These are phyloP conservation scores for Cercospora sp. DNA, from an alignment of 2,329 filamentous ascomycete species.

Conservation along the genomic window DNA sequence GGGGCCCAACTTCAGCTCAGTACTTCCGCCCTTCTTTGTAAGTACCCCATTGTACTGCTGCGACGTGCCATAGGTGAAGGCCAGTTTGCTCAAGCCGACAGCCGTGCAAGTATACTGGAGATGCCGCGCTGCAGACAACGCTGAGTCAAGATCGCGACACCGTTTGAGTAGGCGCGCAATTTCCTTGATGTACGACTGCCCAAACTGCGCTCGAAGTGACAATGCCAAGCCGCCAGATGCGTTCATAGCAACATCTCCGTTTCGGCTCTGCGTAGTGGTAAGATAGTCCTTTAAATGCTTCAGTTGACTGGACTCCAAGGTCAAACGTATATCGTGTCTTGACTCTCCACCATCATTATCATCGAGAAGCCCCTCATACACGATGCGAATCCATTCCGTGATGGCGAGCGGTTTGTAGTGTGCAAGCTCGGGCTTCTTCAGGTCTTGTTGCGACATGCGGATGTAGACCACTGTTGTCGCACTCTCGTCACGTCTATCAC, in stretches of 20 bases:
- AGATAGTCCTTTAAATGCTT: conserved; percentile 44
- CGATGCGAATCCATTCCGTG: conserved; percentile 20
- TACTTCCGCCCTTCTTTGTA: conserved; percentile 39
- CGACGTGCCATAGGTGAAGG: conserved; percentile 64
- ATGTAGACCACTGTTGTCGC: conserved; percentile 17
- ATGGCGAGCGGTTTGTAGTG: conserved; percentile 3
- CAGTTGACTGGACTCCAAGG: conserved; percentile 37
- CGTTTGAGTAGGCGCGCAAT: conserved; percentile 63
- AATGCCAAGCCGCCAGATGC: conserved; percentile 64
- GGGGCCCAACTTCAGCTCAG: conserved; percentile 59
- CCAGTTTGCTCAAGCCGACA: conserved; percentile 62
- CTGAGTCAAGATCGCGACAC: conserved; percentile 70
- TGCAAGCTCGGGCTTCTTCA: not conserved
- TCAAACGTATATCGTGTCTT: conserved; percentile 45
- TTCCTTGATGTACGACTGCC: conserved; percentile 59
- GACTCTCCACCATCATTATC: conserved; percentile 28
- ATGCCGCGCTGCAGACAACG: conserved; percentile 65
- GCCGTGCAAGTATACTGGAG: conserved; percentile 60
- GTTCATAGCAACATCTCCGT: conserved; percentile 65
- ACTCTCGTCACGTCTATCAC: not conserved
- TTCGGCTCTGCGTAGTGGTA: conserved; percentile 45
- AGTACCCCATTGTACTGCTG: conserved; percentile 28
- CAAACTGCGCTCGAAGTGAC: conserved; percentile 60
- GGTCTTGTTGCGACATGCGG: conserved; percentile 1
- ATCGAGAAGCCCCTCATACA: conserved; percentile 10